phyloP scores from a whole-genome alignment of 176 grass and related monocot genomes.

The Oryza longistaminata region DNA sequence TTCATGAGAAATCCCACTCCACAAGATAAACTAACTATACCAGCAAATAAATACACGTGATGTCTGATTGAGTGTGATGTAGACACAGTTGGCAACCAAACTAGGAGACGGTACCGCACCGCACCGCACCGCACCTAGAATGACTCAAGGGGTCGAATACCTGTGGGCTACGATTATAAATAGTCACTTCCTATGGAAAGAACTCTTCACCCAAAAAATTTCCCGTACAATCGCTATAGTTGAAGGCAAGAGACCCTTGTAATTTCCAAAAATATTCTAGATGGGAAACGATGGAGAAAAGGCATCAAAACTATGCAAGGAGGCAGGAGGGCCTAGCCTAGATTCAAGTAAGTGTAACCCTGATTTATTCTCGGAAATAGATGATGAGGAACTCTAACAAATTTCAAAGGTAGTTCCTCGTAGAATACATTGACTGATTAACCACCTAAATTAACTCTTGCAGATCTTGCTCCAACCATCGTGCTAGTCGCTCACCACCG shows the following conservation, averaged over 20 bases:
- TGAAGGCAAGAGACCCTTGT: background rate
- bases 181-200: background rate
- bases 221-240: background rate
- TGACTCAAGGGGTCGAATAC: background rate
- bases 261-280: background rate
- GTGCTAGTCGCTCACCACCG: background rate
- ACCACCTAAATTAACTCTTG: background rate
- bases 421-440: background rate
- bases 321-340: background rate
- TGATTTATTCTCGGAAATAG: background rate
- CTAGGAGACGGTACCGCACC: background rate
- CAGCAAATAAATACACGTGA: background rate
- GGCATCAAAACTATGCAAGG: background rate
- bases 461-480: background rate
- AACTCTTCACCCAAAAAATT: background rate
- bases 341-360: background rate
- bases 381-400: background rate
- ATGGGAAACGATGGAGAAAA: background rate
- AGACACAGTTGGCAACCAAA: background rate
- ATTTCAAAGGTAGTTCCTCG: background rate
- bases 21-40: background rate
- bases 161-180: background rate
- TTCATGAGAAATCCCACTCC: background rate
- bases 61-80: background rate
- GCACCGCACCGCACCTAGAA: background rate